Conservation (phyloP, 1,284 basidiomycete species). For the Austropuccinia psidii region DNA sequence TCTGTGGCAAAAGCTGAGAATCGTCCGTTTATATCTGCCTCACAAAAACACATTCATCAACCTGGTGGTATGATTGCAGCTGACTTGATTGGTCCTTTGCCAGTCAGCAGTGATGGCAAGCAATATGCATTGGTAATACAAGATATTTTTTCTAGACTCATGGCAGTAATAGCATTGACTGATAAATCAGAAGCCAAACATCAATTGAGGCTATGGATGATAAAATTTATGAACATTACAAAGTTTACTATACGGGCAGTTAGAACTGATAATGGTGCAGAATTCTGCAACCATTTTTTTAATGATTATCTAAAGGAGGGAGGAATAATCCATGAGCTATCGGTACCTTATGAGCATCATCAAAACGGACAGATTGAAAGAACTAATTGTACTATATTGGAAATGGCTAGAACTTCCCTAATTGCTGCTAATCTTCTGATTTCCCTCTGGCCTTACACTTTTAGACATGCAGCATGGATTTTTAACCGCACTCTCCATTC, state of each 20-base stretch:
- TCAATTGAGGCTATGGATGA: background rate
- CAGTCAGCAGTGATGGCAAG: background rate
- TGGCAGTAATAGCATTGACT: background rate
- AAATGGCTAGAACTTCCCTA: background rate
- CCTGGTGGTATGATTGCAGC: background rate
- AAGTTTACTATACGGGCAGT: background rate
- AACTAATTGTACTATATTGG: background rate
- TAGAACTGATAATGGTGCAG: background rate
- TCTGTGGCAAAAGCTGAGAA: background rate
- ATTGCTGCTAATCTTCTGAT: background rate
- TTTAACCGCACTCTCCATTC: background rate
- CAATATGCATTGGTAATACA: background rate
- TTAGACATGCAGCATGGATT: background rate
- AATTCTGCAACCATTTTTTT: background rate
- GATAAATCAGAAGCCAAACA: background rate
- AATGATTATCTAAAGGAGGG: background rate
- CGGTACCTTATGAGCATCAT: background rate
- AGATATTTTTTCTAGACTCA: background rate
- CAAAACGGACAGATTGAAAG: slow-evolving; percentile 6
- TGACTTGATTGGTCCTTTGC: background rate
- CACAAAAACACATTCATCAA: background rate
- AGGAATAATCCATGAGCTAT: background rate
- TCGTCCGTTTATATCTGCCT: background rate
- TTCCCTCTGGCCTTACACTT: background rate
- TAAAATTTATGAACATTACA: background rate